These are phyloP conservation scores for Syzygium aqueum DNA, from an alignment of 345 rosid genomes.

Conservation along the genomic window DNA sequence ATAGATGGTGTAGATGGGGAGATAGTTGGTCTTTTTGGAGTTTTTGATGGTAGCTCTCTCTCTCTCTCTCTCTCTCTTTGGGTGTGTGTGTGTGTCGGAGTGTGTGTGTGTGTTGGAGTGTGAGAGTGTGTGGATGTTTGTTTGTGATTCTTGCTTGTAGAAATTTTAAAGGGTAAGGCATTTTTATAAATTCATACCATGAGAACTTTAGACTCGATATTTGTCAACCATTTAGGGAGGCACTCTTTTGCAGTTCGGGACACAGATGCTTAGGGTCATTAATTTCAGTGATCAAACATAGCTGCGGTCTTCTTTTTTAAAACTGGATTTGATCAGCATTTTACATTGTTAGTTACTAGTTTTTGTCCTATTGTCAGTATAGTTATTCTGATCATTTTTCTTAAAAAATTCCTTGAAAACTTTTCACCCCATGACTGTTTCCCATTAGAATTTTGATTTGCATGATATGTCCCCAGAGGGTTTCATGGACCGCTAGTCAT, in stretches of 20 bases:
- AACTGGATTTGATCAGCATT: background rate
- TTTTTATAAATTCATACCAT: background rate
- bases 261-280: background rate
- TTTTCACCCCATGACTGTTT: background rate
- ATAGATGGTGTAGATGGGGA: constrained; percentile 89
- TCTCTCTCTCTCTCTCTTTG: constrained; percentile 6
- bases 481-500: background rate
- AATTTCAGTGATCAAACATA: background rate
- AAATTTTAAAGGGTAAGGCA: background rate
- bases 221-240: background rate
- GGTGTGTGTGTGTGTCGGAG: background rate
- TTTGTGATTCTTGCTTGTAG: background rate
- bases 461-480: background rate
- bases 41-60: constrained; percentile 77
- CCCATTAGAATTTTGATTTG: background rate
- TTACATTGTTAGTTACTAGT: background rate
- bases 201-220: background rate
- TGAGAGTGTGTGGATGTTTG: background rate
- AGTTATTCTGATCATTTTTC: background rate
- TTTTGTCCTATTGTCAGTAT: background rate
- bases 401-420: background rate
- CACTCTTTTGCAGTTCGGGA: background rate
- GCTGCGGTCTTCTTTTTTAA: background rate
- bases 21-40: constrained; percentile 97
- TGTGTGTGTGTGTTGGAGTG: background rate